Evolutionary conservation across 2,329 filamentous ascomycete genomes (phyloP).

Genomic region (Ceratocystis harringtonii): DNA sequence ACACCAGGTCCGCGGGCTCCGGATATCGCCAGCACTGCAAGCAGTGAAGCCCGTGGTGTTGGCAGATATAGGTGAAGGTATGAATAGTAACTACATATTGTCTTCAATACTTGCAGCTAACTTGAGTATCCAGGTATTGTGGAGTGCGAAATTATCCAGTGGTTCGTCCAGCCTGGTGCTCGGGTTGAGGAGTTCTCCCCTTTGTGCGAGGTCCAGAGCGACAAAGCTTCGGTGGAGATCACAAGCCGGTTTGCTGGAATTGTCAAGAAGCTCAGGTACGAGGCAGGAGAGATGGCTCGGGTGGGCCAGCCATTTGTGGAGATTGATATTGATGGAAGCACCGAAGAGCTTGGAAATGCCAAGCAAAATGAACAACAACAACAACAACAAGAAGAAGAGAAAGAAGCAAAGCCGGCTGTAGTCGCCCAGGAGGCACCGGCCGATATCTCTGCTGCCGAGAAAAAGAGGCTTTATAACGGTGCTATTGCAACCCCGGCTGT

Average conservation of each 20-base stretch:
- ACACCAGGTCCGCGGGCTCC: neutral
- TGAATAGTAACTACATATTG: conserved; percentile 18
- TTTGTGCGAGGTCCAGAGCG: conserved; percentile 93
- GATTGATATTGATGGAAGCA: conserved; percentile 76
- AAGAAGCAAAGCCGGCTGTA: conserved; percentile 7
- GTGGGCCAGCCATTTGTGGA: conserved; percentile 91
- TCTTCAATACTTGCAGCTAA: neutral
- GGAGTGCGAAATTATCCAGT: conserved; percentile 97
- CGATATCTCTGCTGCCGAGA: conserved; percentile 8
- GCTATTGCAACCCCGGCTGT: conserved; percentile 83
- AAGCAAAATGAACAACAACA: neutral
- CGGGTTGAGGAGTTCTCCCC: conserved; percentile 96
- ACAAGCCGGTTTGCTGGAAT: conserved; percentile 90
- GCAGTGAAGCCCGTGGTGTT: conserved; percentile 66
- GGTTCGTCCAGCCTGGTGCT: conserved; percentile 94
- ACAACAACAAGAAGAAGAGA: neutral
- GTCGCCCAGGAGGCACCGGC: conserved; percentile 24
- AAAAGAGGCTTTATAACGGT: conserved; percentile 46
- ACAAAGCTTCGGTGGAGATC: conserved; percentile 84
- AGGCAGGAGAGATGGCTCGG: conserved; percentile 88
- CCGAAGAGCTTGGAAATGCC: conserved; percentile 22
- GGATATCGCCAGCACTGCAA: conserved; percentile 28
- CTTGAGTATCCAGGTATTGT: conserved; percentile 55
- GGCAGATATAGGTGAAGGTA: conserved; percentile 77
- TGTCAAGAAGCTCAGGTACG: conserved; percentile 91